These are phyloP conservation scores for Aspergillus fumigatus DNA, from an alignment of 2,329 filamentous ascomycete genomes.

Conservation along the genomic window DNA sequence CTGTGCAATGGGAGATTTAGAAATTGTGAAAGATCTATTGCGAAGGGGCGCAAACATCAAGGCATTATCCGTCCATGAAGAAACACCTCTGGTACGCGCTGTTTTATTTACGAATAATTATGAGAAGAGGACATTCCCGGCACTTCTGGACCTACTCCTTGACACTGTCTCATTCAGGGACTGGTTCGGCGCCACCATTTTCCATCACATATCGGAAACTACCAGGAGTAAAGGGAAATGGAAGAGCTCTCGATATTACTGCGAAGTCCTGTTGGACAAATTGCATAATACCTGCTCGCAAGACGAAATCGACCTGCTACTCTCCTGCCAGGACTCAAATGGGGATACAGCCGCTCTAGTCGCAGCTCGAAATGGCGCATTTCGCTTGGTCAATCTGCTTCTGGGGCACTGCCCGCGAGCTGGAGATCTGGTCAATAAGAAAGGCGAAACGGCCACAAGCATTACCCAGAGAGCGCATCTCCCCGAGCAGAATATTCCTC, in stretches of 20 bases:
- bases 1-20: conserved; percentile 91
- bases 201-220: conserved; percentile 89
- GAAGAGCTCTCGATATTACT: conserved; percentile 85
- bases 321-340: conserved; percentile 78
- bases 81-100: conserved; percentile 90
- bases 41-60: conserved; percentile 71
- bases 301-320: conserved; percentile 68
- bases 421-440: conserved; percentile 75
- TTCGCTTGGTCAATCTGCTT: conserved; percentile 64
- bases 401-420: conserved; percentile 71
- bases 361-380: conserved; percentile 79
- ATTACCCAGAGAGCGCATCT: conserved; percentile 71
- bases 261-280: conserved; percentile 84
- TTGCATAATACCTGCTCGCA: conserved; percentile 73
- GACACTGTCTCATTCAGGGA: conserved; percentile 77
- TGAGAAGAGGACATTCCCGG: conserved; percentile 86
- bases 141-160: conserved; percentile 76
- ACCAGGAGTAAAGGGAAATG: conserved; percentile 83
- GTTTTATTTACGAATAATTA: conserved; percentile 97
- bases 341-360: conserved; percentile 90
- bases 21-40: conserved; percentile 83
- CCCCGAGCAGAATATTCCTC: conserved; percentile 59
- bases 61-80: conserved; percentile 64
- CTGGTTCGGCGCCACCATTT: conserved; percentile 76
- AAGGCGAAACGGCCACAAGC: conserved; percentile 79